A percentile compares a stretch with the other conserved stretches of the same genome.
Conservation (phyloP, 164 flowering plant species). For the Vitis rupestris region DNA sequence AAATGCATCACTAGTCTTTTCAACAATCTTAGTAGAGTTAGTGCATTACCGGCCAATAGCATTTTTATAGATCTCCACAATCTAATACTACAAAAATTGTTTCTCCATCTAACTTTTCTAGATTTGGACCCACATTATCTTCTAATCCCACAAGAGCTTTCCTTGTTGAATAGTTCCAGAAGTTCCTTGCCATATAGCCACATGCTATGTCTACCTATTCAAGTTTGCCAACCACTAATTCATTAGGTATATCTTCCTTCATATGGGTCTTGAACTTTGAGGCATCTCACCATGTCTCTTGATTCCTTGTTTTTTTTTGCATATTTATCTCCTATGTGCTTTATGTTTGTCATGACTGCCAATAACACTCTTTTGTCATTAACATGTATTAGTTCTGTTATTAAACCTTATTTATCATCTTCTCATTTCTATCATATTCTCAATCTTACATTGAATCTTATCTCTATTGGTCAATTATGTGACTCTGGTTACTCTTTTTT, state of each 20-base stretch:
- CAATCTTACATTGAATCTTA: not conserved
- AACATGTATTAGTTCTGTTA: not conserved
- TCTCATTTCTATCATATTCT: too few species aligned
- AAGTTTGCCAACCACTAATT: too few species aligned
- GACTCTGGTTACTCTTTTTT: conserved; percentile 4
- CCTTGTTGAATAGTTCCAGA: not conserved
- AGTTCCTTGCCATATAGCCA: conserved; percentile 8
- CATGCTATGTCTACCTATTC: conserved; percentile 7
- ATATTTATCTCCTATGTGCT: not conserved
- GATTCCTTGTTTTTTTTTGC: not conserved
- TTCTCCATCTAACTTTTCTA: too few species aligned
- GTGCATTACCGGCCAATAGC: too few species aligned
- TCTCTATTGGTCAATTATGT: conserved; percentile 19
- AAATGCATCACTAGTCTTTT: too few species aligned
- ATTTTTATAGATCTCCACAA: too few species aligned
- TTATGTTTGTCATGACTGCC: conserved; percentile 9
- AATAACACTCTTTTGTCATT: conserved; percentile 13
- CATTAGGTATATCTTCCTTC: not conserved
- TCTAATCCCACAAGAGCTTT: conserved; percentile 1
- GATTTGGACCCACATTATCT: not conserved
- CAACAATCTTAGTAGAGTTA: too few species aligned
- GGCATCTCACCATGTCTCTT: conserved; percentile 12
- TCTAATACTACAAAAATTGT: too few species aligned
- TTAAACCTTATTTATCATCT: too few species aligned
- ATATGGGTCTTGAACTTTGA: conserved; percentile 5